Evolutionary conservation across 495 filamentous ascomycete species (phyloP), one percentile per base, ranked within the genome.

Genomic region (Mytilinidion resinicola): DNA sequence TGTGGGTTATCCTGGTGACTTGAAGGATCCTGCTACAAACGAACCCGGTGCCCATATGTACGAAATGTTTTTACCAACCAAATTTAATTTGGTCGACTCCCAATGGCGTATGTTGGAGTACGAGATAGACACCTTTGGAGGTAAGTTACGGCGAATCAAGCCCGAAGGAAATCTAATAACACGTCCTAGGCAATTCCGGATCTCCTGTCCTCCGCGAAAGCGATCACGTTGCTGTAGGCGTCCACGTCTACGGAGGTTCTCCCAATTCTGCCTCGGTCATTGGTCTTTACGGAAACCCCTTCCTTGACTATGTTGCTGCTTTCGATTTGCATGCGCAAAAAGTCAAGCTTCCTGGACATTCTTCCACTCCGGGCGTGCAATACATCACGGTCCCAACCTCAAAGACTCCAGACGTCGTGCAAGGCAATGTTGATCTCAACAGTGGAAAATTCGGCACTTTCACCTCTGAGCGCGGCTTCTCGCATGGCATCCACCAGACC

Each of bases 1-100:
- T 35, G 73, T 76, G 20, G 74, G 72, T 44, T 76, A 75, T 65
- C 74, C 73, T n/a, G 73, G 62, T 36, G 74, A 76, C 56, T 62
- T 66, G 56, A 25, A 30, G 15, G 54, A 69, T 25, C 1, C 21
- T 0, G 57, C 51, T 15, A n/a, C n/a, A n/a, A 50, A 63, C 36
- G 73, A 76, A 57, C 59, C 67, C 42, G 73, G 70, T 17, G 73
- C 72, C 10, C 47, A 64, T 9, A 76, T 76, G 73, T 74, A 73
- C 41, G 73, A 75, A 50, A 56, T 70, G 58, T 75, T 71, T 49
- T 35, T 55, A 30, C 50, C 10, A 17, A 63, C 59, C 1, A 30
- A 64, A 14, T 75, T 61, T 56, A 67, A 70, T 51, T 54, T 73
- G 17, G 57, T 61, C 17, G 39, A 63, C 7, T 53, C 47, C 37